These are phyloP conservation scores for Quercus engelmannii DNA, from an alignment of 306 rosid genomes.

Conservation along the genomic window DNA sequence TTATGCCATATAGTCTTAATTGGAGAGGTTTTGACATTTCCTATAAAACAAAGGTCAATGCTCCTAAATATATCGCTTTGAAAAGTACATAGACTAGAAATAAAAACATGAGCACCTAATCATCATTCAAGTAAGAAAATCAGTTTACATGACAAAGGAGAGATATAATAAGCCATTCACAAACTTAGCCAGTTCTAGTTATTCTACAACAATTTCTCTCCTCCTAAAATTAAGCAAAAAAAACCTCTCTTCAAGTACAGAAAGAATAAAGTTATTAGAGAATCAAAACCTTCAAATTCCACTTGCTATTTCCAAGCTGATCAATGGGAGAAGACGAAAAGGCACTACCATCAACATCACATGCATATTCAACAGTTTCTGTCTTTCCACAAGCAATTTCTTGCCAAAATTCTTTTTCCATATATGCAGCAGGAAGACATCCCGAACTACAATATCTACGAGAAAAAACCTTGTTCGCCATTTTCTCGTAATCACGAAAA, in stretches of 20 bases:
- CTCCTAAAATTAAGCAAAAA: neutral
- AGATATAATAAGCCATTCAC: neutral
- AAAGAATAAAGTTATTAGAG: constrained; percentile 8
- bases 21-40: neutral
- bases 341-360: constrained; percentile 98
- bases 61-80: neutral
- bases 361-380: constrained; percentile 94
- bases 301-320: constrained; percentile 87
- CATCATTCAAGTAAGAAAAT: neutral
- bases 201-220: constrained; percentile 1
- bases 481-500: constrained; percentile 86
- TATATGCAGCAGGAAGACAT: constrained; percentile 70
- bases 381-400: constrained; percentile 90
- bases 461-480: constrained; percentile 90
- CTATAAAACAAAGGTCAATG: neutral
- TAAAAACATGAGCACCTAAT: neutral
- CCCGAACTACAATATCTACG: constrained; percentile 82
- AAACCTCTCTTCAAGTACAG: neutral
- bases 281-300: constrained; percentile 91
- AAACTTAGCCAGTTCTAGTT: neutral
- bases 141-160: neutral
- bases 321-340: constrained; percentile 84
- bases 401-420: constrained; percentile 97
- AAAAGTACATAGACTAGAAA: neutral
- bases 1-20: neutral